Conservation (phyloP, 768 basidiomycete species). For the Pleurotus cornucopiae region DNA sequence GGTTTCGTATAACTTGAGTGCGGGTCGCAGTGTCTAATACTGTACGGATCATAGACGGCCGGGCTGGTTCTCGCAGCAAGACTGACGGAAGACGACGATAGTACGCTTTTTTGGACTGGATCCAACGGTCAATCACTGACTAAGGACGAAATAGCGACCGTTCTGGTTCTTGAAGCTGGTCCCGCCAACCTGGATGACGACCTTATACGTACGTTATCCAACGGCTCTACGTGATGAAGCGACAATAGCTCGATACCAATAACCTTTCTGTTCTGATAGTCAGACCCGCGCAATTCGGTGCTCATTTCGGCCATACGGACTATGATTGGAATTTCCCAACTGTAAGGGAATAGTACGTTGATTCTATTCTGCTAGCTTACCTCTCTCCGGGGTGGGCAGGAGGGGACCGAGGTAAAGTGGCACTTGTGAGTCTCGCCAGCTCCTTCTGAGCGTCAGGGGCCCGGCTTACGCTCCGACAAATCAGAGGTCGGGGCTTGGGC, state of each 20-base stretch:
- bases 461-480: no score
- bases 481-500: constrained; percentile 18
- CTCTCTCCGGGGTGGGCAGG: no score
- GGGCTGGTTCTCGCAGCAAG: constrained; percentile 14
- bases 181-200: constrained; percentile 12
- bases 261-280: background rate
- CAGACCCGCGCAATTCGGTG: constrained; percentile 10
- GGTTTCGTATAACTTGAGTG: background rate
- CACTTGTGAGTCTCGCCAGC: constrained; percentile 4
- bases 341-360: background rate
- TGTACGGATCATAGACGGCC: constrained; percentile 10
- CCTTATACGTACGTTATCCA: constrained; percentile 4
- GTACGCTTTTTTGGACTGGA: background rate
- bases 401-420: background rate
- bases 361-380: no score
- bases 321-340: constrained; percentile 16
- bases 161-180: constrained; percentile 16
- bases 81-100: constrained; percentile 12
- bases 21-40: background rate
- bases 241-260: background rate
- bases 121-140: background rate
- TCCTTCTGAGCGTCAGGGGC: background rate
- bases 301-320: constrained; percentile 14
- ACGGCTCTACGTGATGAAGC: background rate
- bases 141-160: background rate